Base-by-base conservation (phyloP, 2,329 filamentous ascomycete species). In the Colletotrichum orbiculare region DNA sequence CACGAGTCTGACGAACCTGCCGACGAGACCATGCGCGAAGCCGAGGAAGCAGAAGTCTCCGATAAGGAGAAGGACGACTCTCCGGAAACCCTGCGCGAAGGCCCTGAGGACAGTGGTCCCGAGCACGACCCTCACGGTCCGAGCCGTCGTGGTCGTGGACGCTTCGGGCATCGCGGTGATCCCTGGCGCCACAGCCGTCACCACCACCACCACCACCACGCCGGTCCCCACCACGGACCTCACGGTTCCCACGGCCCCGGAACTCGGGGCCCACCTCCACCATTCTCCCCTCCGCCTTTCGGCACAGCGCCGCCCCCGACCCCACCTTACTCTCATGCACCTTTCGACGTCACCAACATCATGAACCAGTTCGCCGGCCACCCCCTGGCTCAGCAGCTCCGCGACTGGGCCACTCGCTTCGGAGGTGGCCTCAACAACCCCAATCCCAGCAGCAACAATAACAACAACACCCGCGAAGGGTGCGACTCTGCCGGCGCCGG, bases 351-450 rank as follows among this genome's bases (percentile, higher is more conserved):
- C 54, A 68, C 73, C 33, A 73, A 73, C 39, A 67, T 50, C 33
- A 76, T 83, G 73, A 72, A 75, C 38, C 74, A 78, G 35, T 71
- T 83, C 63, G 74, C 76, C 5, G 69, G 69, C 64, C 80, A 84
- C 67, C 82, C 82, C 7, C 73, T 81, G 64, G 77, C 82, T 43
- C 78, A 78, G 48, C 74, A 75, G 50, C 68, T 84, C 60, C 77
- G 77, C 61, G 75, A 81, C 17, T 81, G 78, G 55, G 70, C 76
- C 43, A 41, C 60, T n/a, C 64, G 54, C 38, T 64, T 66, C 13
- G 60, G 60, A 17, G 43, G 37, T 7, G 10, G 35, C 33, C 35
- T 13, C 17, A 12, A 17, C 34, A 17, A 17, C 17, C 17, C 17
- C 17, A 17, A 17, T 17, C 17, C 17, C 17, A 17, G 17, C 17